Evolutionary conservation across 768 basidiomycete species (phyloP), one percentile per base, ranked within the genome.

Genomic region (Dioszegia crocea): DNA sequence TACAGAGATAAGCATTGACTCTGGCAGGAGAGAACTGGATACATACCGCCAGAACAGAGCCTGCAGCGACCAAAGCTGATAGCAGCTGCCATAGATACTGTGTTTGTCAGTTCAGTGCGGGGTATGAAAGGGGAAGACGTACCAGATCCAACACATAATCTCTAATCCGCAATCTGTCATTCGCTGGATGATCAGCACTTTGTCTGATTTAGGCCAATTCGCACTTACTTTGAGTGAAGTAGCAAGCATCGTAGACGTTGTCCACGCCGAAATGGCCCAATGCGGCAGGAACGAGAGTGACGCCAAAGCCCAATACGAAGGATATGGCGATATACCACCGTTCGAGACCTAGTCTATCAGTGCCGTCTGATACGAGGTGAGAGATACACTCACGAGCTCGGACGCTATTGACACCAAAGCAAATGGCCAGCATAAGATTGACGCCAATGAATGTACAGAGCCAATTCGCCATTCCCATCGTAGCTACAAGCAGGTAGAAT

Each of bases 341-440:
- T 45, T 69, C 67, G 11, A 69, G 50, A 0, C 51, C 66, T 67
- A 23, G 23, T 24, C 9, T 9, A 41, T 31, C 23, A 31, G 23
- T 1, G 21, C 19, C 33, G 30, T 8, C 14, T 29, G 16, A 9
- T 4, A 14, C 21, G 26, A 8, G 3, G 12, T 26, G 4, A 12
- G 21, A 11, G n/a, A 10, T 12, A 27, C 14, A 59, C 62, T 56
- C 45, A 67, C 66, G 43, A 10, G 45, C 30, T 52, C 59, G 26
- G 10, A 62, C 39, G 1, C 64, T 60, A 44, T 69, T 66, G 21
- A 66, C 53, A 14, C 61, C 60, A 54, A 69, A 62, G 26, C 57
- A 60, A 1, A 69, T 61, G 6, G 61, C 64, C 2, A 69, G 39
- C 62, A 66, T 59, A 26, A 69, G 61, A 30, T 69, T 69, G 48